Conservation (phyloP, 176 grass and related monocot genomes). For the Rhynchospora breviuscula region DNA sequence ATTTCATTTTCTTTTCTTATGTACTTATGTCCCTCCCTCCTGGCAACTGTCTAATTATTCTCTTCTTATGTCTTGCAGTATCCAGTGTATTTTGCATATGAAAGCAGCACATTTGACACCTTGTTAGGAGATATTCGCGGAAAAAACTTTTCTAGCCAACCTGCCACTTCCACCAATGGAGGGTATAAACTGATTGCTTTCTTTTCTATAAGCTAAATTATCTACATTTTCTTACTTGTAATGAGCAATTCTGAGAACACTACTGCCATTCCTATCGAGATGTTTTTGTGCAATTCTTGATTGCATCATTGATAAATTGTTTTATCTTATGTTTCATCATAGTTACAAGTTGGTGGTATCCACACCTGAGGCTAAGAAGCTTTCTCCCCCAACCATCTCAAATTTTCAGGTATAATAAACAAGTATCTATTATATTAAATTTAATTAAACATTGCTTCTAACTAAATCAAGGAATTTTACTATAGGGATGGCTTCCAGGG, state of each 20-base stretch:
- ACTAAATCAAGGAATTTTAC: background rate
- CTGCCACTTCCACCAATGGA: conserved; percentile 72
- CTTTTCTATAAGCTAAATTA: background rate
- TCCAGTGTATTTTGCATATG: conserved; percentile 85
- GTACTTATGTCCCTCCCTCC: background rate
- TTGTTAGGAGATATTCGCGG: conserved; percentile 69
- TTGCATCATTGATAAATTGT: conserved; percentile 15
- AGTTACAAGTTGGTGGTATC: conserved; percentile 89
- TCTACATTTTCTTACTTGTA: background rate
- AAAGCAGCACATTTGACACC: conserved; percentile 54
- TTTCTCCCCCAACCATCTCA: conserved; percentile 80
- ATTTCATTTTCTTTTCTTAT: background rate
- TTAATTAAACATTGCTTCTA: background rate
- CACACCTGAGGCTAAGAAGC: conserved; percentile 67
- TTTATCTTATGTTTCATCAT: conserved; percentile 15
- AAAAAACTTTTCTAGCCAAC: conserved; percentile 62
- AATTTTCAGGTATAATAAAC: conserved; percentile 75
- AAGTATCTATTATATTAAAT: background rate
- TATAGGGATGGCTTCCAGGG: conserved; percentile 93
- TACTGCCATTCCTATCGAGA: background rate
- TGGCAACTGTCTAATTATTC: background rate
- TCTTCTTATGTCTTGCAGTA: conserved; percentile 51
- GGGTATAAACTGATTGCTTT: conserved; percentile 44
- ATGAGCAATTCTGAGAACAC: background rate
- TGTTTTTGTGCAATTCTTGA: background rate